Evolutionary conservation across 139 green algal species (phyloP), one percentile per base, ranked within the genome.

Genomic region (Astrephomene gubernaculifera): DNA sequence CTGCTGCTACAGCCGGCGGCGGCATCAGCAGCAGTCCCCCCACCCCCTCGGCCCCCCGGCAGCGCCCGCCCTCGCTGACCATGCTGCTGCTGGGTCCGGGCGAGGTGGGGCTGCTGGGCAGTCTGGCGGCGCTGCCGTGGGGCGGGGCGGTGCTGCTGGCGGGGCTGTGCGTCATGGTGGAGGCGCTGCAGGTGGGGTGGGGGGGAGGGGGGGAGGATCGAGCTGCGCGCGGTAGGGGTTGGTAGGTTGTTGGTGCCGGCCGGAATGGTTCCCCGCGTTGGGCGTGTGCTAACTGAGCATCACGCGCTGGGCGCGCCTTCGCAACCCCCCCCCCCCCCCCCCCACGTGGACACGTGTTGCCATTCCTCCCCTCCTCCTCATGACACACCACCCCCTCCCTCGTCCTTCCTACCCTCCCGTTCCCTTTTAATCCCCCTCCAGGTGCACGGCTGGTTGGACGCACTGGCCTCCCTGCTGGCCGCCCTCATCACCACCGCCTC

Each of bases 391-490:
- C n/a, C n/a, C n/a, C n/a, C n/a, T 9, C 61, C n/a, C 61, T 70
- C 35, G 35, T 35, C 36, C 29, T 49, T 72, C 68, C 35, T 29
- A 6, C 2, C 71, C 9, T 64, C 12, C 38, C 33, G 3, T 14
- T 19, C 67, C 64, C 12, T 19, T 27, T n/a, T n/a, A n/a, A 57
- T 57, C 49, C 12, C 49, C 38, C 36, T 3, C 5, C 76, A 83
- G 76, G 76, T 83, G 21, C 76, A 83, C 39, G 76, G 76, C 60
- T 83, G 76, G 76, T 27, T 83, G 6, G 76, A 73, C 43, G n/a
- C 60, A 10, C 29, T 83, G 14, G 31, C 76, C 6, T 12, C 27
- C 39, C 2, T 33, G n/a, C n/a, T n/a, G n/a, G n/a, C n/a, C n/a
- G n/a, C n/a, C 60, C 41, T 83, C 25, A 68, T 52, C 57, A 7